phyloP scores from a whole-genome alignment of 306 rosid genomes.

The Medicago ruthenica region DNA sequence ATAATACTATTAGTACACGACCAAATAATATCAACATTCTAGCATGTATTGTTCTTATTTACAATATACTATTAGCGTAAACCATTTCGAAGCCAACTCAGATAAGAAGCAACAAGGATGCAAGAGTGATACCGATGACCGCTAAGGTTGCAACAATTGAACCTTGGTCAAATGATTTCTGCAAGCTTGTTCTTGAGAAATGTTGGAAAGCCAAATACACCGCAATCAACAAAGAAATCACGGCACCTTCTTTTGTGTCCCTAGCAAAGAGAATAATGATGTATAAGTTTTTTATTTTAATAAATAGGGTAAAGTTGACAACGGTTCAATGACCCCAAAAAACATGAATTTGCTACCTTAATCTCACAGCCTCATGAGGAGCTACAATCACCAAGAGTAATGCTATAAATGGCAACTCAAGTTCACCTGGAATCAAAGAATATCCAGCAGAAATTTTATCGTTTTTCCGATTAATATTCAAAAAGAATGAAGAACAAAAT shows the following conservation, averaged over 20 bases:
- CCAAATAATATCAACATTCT: slow-evolving; percentile 23
- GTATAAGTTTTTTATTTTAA: slow-evolving; percentile 23
- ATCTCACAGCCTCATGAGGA: slow-evolving; percentile 66
- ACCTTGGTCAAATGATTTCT: slow-evolving; percentile 82
- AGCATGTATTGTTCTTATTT: slow-evolving; percentile 40
- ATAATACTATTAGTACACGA: not conserved
- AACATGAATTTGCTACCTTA: slow-evolving; percentile 50
- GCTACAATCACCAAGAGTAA: slow-evolving; percentile 76
- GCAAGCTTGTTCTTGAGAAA: slow-evolving; percentile 76
- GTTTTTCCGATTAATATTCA: slow-evolving; percentile 11
- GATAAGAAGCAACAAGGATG: slow-evolving; percentile 66
- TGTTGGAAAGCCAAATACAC: slow-evolving; percentile 94
- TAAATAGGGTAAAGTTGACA: slow-evolving; percentile 7
- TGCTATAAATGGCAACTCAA: slow-evolving; percentile 85
- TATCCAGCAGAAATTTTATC: slow-evolving; percentile 5
- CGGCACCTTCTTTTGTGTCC: slow-evolving; percentile 79
- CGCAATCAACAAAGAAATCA: slow-evolving; percentile 66
- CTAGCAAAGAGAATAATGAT: slow-evolving; percentile 54
- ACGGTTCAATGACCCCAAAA: slow-evolving; percentile 8
- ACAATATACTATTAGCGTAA: slow-evolving; percentile 29
- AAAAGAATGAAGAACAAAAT: slow-evolving; percentile 36
- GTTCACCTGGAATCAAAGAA: slow-evolving; percentile 64
- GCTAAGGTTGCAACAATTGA: slow-evolving; percentile 83
- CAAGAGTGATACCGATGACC: slow-evolving; percentile 52
- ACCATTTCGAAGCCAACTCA: slow-evolving; percentile 54